Conservation (phyloP, 805 yeast species). For the Kluyveromyces siamensis region DNA sequence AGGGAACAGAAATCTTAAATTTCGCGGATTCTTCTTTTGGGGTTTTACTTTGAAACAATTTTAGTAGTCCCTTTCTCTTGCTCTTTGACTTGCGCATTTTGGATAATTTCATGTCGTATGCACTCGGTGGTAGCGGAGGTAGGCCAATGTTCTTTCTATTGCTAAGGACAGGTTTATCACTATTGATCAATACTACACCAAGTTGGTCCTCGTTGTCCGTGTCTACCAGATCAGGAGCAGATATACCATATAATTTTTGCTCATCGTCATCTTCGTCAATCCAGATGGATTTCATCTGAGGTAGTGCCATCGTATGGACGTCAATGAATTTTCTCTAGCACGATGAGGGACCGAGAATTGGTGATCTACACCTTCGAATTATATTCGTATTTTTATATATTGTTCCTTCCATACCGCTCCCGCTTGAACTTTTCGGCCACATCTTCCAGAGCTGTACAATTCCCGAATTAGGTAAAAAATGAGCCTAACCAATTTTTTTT, state of each 20-base stretch:
- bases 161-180: conserved; percentile 26
- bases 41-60: conserved; percentile 23
- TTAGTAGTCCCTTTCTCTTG: conserved; percentile 19
- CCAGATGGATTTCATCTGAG: conserved; percentile 36
- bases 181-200: conserved; percentile 27
- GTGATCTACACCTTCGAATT: neutral
- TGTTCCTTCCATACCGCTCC: neutral
- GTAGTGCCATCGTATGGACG: conserved; percentile 8
- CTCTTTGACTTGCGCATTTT: conserved; percentile 1
- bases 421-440: neutral
- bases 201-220: conserved; percentile 21
- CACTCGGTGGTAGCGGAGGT: conserved; percentile 28
- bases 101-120: conserved; percentile 4
- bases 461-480: neutral
- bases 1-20: conserved; percentile 31
- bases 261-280: conserved; percentile 32
- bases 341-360: neutral
- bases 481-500: neutral
- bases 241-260: conserved; percentile 27
- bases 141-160: conserved; percentile 30
- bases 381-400: neutral
- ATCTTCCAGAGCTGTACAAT: neutral
- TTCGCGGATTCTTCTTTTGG: conserved; percentile 5
- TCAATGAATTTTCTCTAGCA: neutral
- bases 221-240: conserved; percentile 22